phyloP scores from a whole-genome alignment of 495 filamentous ascomycete species.

The Annulohypoxylon moriforme region DNA sequence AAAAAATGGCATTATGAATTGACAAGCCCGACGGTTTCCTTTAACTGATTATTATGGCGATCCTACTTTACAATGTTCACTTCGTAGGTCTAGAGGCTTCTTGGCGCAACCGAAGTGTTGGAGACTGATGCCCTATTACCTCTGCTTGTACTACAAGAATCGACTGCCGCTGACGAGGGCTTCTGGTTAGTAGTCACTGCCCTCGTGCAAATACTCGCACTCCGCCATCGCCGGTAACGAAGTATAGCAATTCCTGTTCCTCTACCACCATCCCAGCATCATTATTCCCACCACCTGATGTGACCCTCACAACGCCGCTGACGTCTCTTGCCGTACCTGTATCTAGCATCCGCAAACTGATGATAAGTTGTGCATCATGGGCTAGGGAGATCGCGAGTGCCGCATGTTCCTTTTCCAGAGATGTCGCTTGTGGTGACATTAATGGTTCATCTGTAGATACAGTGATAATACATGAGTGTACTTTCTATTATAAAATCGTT shows the following conservation, averaged over 20 bases:
- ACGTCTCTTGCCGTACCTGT: slow-evolving; percentile 90
- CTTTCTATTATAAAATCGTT: slow-evolving; percentile 50
- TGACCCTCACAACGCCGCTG: slow-evolving; percentile 86
- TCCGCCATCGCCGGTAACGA: slow-evolving; percentile 79
- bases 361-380: slow-evolving; percentile 76
- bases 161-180: no score
- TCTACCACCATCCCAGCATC: slow-evolving; percentile 50
- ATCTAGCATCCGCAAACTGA: slow-evolving; percentile 79
- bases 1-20: slow-evolving; percentile 52
- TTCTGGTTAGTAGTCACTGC: slow-evolving; percentile 39
- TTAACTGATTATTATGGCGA: neutral
- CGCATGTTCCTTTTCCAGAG: slow-evolving; percentile 75
- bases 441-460: slow-evolving; percentile 77
- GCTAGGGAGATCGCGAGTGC: slow-evolving; percentile 74
- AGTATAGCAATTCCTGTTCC: slow-evolving; percentile 83
- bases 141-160: neutral
- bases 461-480: slow-evolving; percentile 72
- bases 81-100: neutral
- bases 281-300: slow-evolving; percentile 58
- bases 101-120: neutral
- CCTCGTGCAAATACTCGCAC: slow-evolving; percentile 85
- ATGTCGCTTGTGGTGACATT: slow-evolving; percentile 66
- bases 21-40: slow-evolving; percentile 35
- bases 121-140: neutral
- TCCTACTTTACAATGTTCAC: neutral